These are phyloP conservation scores for Phialocephala subalpina DNA, from an alignment of 2,329 filamentous ascomycete genomes.

Conservation along the genomic window DNA sequence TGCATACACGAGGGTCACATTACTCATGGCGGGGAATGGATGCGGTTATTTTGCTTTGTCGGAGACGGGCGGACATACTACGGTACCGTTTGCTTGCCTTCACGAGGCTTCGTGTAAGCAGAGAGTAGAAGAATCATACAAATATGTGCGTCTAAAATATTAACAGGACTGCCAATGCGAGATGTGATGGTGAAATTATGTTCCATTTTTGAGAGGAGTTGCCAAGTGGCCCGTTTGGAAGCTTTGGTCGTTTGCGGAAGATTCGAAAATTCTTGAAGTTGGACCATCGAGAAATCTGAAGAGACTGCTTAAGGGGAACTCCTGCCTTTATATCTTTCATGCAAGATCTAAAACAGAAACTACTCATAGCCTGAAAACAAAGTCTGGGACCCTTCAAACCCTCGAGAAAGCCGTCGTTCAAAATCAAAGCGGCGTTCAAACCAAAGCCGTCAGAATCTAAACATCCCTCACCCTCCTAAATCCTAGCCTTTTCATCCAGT, in stretches of 20 bases:
- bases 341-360: neutral
- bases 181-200: no score
- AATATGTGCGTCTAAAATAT: constrained; percentile 7
- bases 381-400: no score
- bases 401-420: neutral
- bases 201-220: no score
- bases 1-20: constrained; percentile 38
- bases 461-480: no score
- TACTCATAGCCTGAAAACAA: no score
- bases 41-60: constrained; percentile 1
- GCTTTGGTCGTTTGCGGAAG: neutral
- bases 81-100: neutral
- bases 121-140: constrained; percentile 7
- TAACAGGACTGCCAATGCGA: neutral
- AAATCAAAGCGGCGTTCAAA: constrained; percentile 4
- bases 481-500: neutral
- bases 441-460: constrained; percentile 9
- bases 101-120: constrained; percentile 1
- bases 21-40: constrained; percentile 22
- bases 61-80: neutral
- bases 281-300: no score
- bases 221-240: neutral
- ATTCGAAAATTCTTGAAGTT: neutral
- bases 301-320: neutral
- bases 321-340: neutral